phyloP scores from a whole-genome alignment of 176 grass and related monocot species.

The Thalia dealbata region DNA sequence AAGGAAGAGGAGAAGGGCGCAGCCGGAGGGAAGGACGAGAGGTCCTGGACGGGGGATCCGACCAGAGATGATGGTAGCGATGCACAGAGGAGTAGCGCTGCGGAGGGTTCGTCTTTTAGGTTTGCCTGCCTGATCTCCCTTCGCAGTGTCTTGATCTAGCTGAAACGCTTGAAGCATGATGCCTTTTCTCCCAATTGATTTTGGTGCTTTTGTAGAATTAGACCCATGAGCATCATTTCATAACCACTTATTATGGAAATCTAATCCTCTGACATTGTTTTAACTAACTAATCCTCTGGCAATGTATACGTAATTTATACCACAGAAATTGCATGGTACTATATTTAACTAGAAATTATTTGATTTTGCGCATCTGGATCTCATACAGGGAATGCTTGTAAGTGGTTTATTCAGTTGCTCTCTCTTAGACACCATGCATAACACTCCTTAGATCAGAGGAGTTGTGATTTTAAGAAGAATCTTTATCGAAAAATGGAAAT shows the following conservation, averaged over 20 bases:
- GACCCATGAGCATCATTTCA: not conserved
- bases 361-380: not conserved
- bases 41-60: slow-evolving; percentile 32
- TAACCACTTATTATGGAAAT: not conserved
- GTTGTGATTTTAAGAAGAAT: not conserved
- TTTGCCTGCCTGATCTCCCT: slow-evolving; percentile 22
- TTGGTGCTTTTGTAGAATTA: not conserved
- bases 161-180: not conserved
- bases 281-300: not conserved
- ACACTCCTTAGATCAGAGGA: not conserved
- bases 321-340: not conserved
- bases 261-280: not conserved
- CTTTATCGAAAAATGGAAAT: not conserved
- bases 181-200: not conserved
- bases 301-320: too few species aligned
- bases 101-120: slow-evolving; percentile 53
- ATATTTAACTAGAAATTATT: not conserved
- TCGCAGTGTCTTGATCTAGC: not conserved
- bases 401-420: not conserved
- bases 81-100: slow-evolving; percentile 11
- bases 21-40: slow-evolving; percentile 7
- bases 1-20: slow-evolving; percentile 44
- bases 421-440: not conserved
- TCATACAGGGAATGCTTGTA: not conserved
- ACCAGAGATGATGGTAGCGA: slow-evolving; percentile 40